These are phyloP conservation scores for Ceratobasidium sp. DNA, from an alignment of 1,284 basidiomycete genomes.

Conservation along the genomic window DNA sequence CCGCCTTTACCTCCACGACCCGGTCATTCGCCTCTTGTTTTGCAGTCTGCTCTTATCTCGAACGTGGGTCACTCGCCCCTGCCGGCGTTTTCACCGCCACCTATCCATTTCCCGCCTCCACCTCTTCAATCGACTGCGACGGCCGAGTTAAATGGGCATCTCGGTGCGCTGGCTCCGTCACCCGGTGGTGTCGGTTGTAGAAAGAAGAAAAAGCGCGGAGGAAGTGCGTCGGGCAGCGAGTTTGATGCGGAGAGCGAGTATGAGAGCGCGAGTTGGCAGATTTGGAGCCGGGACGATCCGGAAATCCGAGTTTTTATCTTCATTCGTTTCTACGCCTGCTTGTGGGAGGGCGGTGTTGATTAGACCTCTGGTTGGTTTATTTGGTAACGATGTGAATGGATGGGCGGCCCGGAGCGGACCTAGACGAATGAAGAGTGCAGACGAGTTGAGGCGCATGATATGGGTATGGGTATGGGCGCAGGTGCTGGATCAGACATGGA, in stretches of 20 bases:
- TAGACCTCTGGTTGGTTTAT: neutral
- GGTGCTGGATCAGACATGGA: no score
- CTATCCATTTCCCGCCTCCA: no score
- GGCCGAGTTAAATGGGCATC: constrained; percentile 51
- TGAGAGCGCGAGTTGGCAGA: constrained; percentile 4
- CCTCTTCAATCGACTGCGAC: no score
- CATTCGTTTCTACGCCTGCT: no score
- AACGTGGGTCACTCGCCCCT: no score
- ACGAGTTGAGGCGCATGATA: constrained; percentile 49
- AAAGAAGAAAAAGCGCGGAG: constrained; percentile 30
- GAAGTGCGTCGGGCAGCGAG: constrained; percentile 15
- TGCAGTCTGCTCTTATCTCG: no score
- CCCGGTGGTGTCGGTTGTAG: neutral
- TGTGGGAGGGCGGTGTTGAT: no score
- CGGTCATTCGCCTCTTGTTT: no score
- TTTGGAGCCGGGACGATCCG: neutral
- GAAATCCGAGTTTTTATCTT: neutral
- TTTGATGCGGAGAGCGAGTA: constrained; percentile 35
- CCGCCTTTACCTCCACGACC: neutral
- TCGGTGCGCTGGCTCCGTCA: constrained; percentile 30
- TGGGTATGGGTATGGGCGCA: constrained; percentile 31
- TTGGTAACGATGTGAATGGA: constrained; percentile 2
- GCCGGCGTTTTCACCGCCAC: no score
- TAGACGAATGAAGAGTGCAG: constrained; percentile 52
- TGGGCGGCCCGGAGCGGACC: constrained; percentile 8